phyloP scores from a whole-genome alignment of 257 asterid genomes.

The Verbena officinalis region DNA sequence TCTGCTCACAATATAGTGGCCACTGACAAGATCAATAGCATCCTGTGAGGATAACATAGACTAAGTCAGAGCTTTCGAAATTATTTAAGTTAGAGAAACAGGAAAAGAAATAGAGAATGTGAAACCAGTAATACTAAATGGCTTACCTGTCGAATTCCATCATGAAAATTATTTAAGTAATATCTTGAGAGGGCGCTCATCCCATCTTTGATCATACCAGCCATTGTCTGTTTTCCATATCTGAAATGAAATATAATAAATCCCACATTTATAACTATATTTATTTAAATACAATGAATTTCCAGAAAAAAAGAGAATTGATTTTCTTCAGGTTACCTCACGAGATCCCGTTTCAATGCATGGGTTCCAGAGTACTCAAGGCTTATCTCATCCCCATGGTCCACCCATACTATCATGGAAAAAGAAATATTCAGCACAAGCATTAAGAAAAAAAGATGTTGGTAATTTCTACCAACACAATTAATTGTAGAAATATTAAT shows the following conservation, averaged over 20 bases:
- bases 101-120: neutral
- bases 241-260: constrained; percentile 50
- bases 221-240: constrained; percentile 90
- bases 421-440: constrained; percentile 35
- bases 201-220: constrained; percentile 86
- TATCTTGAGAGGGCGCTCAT: constrained; percentile 95
- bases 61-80: constrained; percentile 13
- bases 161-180: constrained; percentile 88
- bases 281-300: neutral
- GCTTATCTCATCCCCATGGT: constrained; percentile 98
- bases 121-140: constrained; percentile 13
- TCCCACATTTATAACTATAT: constrained; percentile 16
- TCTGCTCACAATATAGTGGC: constrained; percentile 74
- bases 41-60: constrained; percentile 52
- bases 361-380: constrained; percentile 95
- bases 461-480: constrained; percentile 7
- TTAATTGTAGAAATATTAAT: constrained; percentile 21
- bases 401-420: constrained; percentile 77
- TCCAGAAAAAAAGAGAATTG: neutral
- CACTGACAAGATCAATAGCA: constrained; percentile 90
- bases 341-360: constrained; percentile 93
- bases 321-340: constrained; percentile 57
- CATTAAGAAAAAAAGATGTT: constrained; percentile 4
- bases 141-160: constrained; percentile 89
- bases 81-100: neutral